Conservation (phyloP, 2,329 filamentous ascomycete species). For the Fusarium newnesense region DNA sequence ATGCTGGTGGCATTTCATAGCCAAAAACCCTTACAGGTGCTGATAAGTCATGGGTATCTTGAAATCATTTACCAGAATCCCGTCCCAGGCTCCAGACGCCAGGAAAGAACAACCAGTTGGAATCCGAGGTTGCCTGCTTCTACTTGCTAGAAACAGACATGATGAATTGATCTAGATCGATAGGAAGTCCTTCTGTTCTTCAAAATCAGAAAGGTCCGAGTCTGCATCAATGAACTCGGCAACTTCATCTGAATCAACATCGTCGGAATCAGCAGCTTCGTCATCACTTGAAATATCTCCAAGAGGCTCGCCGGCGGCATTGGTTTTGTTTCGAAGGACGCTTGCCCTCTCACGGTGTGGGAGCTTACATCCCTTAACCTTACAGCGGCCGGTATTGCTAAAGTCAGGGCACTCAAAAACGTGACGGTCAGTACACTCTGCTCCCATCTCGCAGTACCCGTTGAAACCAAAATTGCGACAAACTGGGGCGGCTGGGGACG, state of each 20-base stretch:
- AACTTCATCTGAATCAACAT: conserved; percentile 80
- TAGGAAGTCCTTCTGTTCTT: conserved; percentile 70
- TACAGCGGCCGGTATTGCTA: conserved; percentile 88
- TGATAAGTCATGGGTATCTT: conserved; percentile 38
- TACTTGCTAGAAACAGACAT: conserved; percentile 1
- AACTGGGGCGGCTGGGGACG: conserved; percentile 80
- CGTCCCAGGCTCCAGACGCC: conserved; percentile 34
- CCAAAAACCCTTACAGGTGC: conserved; percentile 16
- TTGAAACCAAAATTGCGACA: conserved; percentile 86
- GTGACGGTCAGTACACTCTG: conserved; percentile 82
- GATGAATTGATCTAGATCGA: conserved; percentile 45
- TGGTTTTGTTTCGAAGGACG: conserved; percentile 75
- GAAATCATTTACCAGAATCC: conserved; percentile 31
- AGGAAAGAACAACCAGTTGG: conserved; percentile 25
- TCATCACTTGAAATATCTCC: conserved; percentile 84
- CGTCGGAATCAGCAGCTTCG: conserved; percentile 76
- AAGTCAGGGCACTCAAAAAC: conserved; percentile 95
- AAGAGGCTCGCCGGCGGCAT: conserved; percentile 64
- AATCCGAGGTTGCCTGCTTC: conserved; percentile 3
- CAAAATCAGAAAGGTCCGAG: conserved; percentile 64
- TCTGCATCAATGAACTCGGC: conserved; percentile 72
- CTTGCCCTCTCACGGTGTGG: conserved; percentile 90
- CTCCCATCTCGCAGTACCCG: conserved; percentile 89
- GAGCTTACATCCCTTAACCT: conserved; percentile 82
- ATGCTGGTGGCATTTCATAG: conserved; percentile 15